Conservation (phyloP, 2,329 filamentous ascomycete species). For the Alternaria longipes region DNA sequence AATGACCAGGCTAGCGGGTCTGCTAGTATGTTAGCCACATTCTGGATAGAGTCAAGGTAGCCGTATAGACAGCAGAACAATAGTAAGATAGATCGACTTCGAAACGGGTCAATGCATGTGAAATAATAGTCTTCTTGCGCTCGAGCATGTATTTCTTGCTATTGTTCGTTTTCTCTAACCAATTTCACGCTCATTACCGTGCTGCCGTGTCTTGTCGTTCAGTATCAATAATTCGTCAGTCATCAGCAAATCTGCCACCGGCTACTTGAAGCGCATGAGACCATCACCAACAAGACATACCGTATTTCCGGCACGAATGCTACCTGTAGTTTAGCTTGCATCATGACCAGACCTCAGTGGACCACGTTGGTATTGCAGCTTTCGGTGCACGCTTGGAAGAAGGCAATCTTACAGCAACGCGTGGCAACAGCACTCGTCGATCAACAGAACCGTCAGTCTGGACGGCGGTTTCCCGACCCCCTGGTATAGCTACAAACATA, state of each 20-base stretch:
- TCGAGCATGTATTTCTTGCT: background rate
- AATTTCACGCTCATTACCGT: background rate
- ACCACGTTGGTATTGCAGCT: background rate
- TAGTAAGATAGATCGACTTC: background rate
- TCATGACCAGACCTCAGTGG: background rate
- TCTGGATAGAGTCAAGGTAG: too few species aligned
- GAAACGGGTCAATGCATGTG: background rate
- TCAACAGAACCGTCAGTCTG: background rate
- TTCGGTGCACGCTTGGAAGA: background rate
- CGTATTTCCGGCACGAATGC: background rate
- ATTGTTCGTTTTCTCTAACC: background rate
- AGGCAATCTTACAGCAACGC: background rate
- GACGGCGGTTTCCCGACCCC: rapidly evolving
- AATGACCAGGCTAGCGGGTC: too few species aligned
- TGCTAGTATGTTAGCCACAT: too few species aligned
- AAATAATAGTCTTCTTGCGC: too few species aligned
- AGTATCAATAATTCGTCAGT: background rate
- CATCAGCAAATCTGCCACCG: background rate
- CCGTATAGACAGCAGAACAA: background rate
- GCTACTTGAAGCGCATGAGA: background rate
- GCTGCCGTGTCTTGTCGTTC: background rate
- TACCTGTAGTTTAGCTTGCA: too few species aligned
- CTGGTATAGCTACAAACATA: background rate
- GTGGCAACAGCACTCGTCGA: background rate
- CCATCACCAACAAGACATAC: too few species aligned